Evolutionary conservation across 352 stramenopile genomes (phyloP).

Genomic region (Phytophthora kernoviae): DNA sequence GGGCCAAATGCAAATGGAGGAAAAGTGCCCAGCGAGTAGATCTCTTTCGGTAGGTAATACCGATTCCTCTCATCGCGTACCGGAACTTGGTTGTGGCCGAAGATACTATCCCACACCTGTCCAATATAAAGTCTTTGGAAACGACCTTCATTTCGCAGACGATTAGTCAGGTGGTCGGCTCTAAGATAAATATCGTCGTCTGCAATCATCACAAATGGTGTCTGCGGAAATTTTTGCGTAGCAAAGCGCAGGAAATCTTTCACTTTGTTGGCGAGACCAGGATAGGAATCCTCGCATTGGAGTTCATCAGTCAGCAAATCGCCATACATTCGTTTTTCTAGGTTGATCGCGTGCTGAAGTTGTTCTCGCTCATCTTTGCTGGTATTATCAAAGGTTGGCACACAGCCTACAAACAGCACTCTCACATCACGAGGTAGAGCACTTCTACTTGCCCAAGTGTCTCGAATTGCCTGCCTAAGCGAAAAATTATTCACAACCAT

Average conservation of each 20-base stretch:
- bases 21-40: slow-evolving; percentile 33
- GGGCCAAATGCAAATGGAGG: slow-evolving; percentile 50
- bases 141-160: slow-evolving; percentile 2
- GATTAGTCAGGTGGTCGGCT: slow-evolving; percentile 12
- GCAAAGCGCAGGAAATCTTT: slow-evolving; percentile 57
- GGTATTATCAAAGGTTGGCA: neutral
- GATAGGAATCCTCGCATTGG: slow-evolving; percentile 56
- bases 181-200: slow-evolving; percentile 65
- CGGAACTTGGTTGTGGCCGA: slow-evolving; percentile 21
- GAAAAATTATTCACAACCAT: slow-evolving; percentile 36
- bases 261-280: slow-evolving; percentile 52
- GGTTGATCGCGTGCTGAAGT: slow-evolving; percentile 18
- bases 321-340: slow-evolving; percentile 37
- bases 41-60: slow-evolving; percentile 39
- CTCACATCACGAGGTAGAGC: slow-evolving; percentile 20
- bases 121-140: slow-evolving; percentile 18
- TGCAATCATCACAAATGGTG: slow-evolving; percentile 54
- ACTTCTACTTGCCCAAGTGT: slow-evolving; percentile 42
- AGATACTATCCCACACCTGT: slow-evolving; percentile 24
- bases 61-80: slow-evolving; percentile 29
- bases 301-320: slow-evolving; percentile 55
- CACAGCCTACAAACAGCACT: slow-evolving; percentile 50
- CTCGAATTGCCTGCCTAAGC: slow-evolving; percentile 38
- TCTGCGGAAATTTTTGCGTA: neutral
- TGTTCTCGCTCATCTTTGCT: slow-evolving; percentile 1